Percentiles rank a stretch among this genome's conserved stretches.
phyloP scores from a whole-genome alignment of 75 land plant genomes.

The Picea glauca region DNA sequence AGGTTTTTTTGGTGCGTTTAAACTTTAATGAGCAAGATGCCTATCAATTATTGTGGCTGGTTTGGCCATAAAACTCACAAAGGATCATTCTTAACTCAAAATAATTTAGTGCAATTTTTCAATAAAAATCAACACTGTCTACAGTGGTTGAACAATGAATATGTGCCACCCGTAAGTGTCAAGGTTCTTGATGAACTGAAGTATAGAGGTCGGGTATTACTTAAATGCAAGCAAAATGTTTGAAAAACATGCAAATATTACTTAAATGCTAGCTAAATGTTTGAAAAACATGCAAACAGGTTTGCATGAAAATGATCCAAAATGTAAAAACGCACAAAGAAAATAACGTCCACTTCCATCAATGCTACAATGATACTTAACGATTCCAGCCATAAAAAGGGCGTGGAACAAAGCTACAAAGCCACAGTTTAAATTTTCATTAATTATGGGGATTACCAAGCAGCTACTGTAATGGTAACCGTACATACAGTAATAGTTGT shows the following conservation, averaged over 20 bases:
- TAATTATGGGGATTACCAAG: neutral
- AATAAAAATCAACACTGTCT: neutral
- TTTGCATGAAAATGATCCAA: neutral
- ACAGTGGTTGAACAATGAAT: neutral
- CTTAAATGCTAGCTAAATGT: neutral
- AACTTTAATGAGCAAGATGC: too few species aligned
- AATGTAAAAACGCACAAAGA: neutral
- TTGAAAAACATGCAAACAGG: neutral
- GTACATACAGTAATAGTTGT: neutral
- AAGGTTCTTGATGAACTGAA: too few species aligned
- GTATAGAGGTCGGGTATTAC: neutral
- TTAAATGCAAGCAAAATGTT: neutral
- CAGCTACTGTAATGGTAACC: neutral
- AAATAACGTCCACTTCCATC: neutral
- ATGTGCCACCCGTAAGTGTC: neutral
- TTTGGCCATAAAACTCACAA: too few species aligned
- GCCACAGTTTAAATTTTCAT: neutral
- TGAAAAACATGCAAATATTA: neutral
- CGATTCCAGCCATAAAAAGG: neutral
- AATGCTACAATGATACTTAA: neutral
- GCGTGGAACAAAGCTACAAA: neutral
- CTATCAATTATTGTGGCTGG: too few species aligned
- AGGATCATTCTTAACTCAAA: too few species aligned
- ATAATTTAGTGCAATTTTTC: neutral
- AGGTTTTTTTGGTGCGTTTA: too few species aligned